Evolutionary conservation across 2,329 filamentous ascomycete species (phyloP), one percentile per base, ranked within the genome.

Genomic region (Clarireedia monteithiana): DNA sequence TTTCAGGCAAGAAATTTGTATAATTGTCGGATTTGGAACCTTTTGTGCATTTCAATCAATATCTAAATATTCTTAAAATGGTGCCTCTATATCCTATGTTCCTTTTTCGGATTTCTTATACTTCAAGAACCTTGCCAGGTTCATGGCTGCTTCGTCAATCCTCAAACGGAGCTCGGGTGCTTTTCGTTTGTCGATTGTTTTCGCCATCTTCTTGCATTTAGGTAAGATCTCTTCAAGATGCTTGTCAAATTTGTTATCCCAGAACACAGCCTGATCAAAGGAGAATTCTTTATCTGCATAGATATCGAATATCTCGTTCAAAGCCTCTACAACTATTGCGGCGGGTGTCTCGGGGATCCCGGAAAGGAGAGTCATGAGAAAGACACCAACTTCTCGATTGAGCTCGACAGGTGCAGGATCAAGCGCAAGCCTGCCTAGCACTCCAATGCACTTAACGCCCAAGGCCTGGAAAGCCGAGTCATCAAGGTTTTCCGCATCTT

Each of bases 271-370:
- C 56, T 72, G 73, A 66, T 87, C 84, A 65, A 78, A 84, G 10
- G 75, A 71, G 53, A 73, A 75, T 12, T 73, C 74, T 67, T 83
- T 81, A 65, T 87, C 81, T 26, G 77, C 79, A 69, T 87, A 88
- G 6, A 88, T 76, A 62, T 87, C 84, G 62, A 85, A 85, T 17
- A 88, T 60, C 68, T 85, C 82, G 69, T 86, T 82, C 45, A 87
- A 71, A 15, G 82, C 80, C 70, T 87, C 84, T 34, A 87, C 76
- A 5, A 75, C 74, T 47, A 85, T 81, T 2, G 82, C 83, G 1
- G 76, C 69, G 1, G 80, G 74, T 1, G 77, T 78, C 46, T 77
- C 71, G 5, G 82, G 79, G 17, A 80, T 70, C 9, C 70, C 69
- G 34, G 75, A 72, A 34, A 85, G 69, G 5, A 83, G 68, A 2